Base-by-base conservation (phyloP, 139 green algal genomes). In the Coelastrella sp. region DNA sequence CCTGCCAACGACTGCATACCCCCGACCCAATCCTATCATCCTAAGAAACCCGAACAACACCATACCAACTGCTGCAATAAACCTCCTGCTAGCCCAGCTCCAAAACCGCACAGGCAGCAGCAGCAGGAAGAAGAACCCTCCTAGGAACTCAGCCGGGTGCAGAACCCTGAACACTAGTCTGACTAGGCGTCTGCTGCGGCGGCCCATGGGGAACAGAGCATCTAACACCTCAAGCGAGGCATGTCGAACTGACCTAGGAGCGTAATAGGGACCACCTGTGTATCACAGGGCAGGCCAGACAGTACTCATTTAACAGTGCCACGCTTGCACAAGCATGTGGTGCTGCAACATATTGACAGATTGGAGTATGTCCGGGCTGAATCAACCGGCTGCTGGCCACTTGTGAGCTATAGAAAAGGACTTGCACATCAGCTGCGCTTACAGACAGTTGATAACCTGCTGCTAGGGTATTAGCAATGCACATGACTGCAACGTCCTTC, bases 261-360 rank as follows among this genome's bases (percentile, higher is more conserved):
- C 90, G 86, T 97, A 97, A 59, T 96, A 92, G 3, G 96, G 96
- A 0, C 96, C 96, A 10, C 96, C 96, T 80, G 61, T 71, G 61
- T 47, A 1, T 47, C 32, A 1, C 32, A 47, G 0, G 32, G 32
- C 32, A 47, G 32, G 32, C 32, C 0, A 47, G 1, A 47, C 32
- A 1, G 0, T 47, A 47, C 32, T 2, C 32, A 47, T 47, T 47
- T 1, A 47, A 47, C 32, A 47, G 32, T 47, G 32, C 32, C 32
- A 47, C 32, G 32, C 32, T 47, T 47, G 32, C 32, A 47, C n/a
- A n/a, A n/a, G n/a, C n/a, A n/a, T n/a, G n/a, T n/a, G n/a, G n/a
- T n/a, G n/a, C n/a, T n/a, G n/a, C n/a, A n/a, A n/a, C n/a, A n/a
- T n/a, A n/a, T n/a, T 47, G 32, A 47, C 32, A 47, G 32, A 47